Evolutionary conservation across 352 stramenopile genomes (phyloP), one percentile per base, ranked within the genome.

Genomic region (Globisporangium yorkense): DNA sequence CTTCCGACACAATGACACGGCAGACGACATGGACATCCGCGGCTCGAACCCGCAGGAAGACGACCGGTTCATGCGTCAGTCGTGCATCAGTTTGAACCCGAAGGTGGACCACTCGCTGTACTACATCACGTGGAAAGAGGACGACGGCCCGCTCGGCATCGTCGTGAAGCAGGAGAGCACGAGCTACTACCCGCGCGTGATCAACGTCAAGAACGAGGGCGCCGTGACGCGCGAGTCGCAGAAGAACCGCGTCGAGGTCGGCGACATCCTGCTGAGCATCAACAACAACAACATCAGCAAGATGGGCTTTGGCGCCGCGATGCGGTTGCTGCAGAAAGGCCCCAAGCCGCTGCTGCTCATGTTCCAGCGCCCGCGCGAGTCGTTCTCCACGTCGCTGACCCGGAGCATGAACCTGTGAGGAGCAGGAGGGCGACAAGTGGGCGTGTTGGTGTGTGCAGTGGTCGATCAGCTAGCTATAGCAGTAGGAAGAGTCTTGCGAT

Each of bases 251-350:
- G 82, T 95, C 29, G 77, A 89, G 61, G 80, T 90, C 20, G 85
- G 85, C 31, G 85, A 95, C 46, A 68, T 92, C 39, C 51, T 95
- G 37, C 68, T 95, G 20, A 92, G 83, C 61, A 93, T 95, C 59
- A 95, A 95, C 70, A 92, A 95, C 73, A 92, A 95, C 70, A 92
- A 95, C 68, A 95, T 95, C 62, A 91, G 80, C 68, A 91, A 92
- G 59, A 95, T 95, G 81, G 85, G 85, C 46, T 95, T 95, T 60
- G 83, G 81, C 9, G 59, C 84, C 24, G 83, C 85, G 16, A 95
- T 95, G 85, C 84, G 88, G 51, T 57, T 95, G 59, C 64, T 95
- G 37, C 84, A 95, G 63, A 91, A 89, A 56, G 83, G 85, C 18
- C 85, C 85, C 0, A 95, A 95, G 69, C 85, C 85, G 50, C 67